A percentile compares a stretch with the other conserved stretches of the same genome.
These are phyloP conservation scores for Pleurotus salmoneostramineus DNA, from an alignment of 768 basidiomycete species.

Conservation along the genomic window DNA sequence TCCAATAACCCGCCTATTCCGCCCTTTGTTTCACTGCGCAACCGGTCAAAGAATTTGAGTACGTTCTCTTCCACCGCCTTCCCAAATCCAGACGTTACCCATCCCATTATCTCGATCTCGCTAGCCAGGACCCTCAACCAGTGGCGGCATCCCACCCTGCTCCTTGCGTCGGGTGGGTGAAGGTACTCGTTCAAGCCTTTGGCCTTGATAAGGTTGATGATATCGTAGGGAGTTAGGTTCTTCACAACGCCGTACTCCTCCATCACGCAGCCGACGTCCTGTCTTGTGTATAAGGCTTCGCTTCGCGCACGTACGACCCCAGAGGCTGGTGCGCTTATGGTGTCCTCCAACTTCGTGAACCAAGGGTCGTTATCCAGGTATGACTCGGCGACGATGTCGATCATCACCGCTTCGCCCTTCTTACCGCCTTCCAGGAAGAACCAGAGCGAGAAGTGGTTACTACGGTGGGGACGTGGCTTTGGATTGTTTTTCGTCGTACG, in stretches of 20 bases:
- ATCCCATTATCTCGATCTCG: neutral
- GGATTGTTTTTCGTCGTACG: neutral
- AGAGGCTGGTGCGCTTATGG: too few species aligned
- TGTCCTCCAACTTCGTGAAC: neutral
- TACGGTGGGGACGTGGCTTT: constrained; percentile 10
- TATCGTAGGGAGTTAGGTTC: constrained; percentile 10
- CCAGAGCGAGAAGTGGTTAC: constrained; percentile 20
- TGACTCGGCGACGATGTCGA: constrained; percentile 14
- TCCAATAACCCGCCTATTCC: neutral
- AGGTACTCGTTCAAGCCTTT: constrained; percentile 12
- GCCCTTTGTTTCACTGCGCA: neutral
- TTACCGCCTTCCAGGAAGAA: constrained; percentile 12
- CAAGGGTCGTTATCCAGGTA: constrained; percentile 8
- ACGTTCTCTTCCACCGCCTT: neutral
- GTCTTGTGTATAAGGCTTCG: neutral
- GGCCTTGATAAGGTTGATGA: constrained; percentile 11
- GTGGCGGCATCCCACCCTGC: constrained; percentile 17
- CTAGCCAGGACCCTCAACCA: constrained; percentile 10
- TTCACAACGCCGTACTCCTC: constrained; percentile 8
- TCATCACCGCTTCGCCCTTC: constrained; percentile 7
- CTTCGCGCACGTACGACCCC: neutral
- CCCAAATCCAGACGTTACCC: neutral
- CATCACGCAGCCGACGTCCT: constrained; percentile 14
- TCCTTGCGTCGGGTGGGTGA: constrained; percentile 12
- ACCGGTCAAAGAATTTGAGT: neutral